Base-by-base conservation (phyloP, 441 rosid species). In the Pelargonium myrrhifolium region DNA sequence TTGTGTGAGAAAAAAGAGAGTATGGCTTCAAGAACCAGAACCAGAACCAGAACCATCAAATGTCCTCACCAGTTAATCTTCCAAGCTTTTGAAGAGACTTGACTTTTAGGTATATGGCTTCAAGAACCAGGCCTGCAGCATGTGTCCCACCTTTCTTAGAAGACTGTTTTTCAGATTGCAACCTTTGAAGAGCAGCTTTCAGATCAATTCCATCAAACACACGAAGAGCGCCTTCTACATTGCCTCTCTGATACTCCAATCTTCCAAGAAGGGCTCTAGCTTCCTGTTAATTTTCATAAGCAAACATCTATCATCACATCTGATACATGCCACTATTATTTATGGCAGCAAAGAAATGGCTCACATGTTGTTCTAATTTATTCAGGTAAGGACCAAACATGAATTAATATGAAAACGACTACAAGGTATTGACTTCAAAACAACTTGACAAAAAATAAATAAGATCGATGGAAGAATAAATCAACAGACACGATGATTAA, bases 231-330 rank as follows among this genome's bases (percentile, higher is more conserved):
- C 89, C 91, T 78, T 93, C 93, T 21, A 93, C 68, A 72, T 93
- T 90, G 67, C 97, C 98, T 86, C 97, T 83, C 77, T 93, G 97
- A 73, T 93, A 93, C 49, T 93, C 94, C 75, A 93, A 72, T 79
- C 87, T 88, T 68, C 97, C 98, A 73, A 93, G 89, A 77, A 93
- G 93, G 65, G 98, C 94, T 79, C 96, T 90, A 39, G 98, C 97
- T 84, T 93, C 97, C 96, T 92, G 66, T 61, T 71, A 74, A 70
- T 21, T 49, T 69, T 22, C 20, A 68, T 18, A 18, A 69, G 64
- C 37, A 4, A 71, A 39, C 1, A 2, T 15, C 1, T 55, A 61
- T 21, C 31, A 71, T 31, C 42, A 47, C 15, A 49, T 11, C 55
- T 12, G 15, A n/a, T 49, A 6, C 56, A 14, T 21, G 63, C 62